phyloP scores from a whole-genome alignment of 2,329 filamentous ascomycete species.

The Diaporthe vexans region DNA sequence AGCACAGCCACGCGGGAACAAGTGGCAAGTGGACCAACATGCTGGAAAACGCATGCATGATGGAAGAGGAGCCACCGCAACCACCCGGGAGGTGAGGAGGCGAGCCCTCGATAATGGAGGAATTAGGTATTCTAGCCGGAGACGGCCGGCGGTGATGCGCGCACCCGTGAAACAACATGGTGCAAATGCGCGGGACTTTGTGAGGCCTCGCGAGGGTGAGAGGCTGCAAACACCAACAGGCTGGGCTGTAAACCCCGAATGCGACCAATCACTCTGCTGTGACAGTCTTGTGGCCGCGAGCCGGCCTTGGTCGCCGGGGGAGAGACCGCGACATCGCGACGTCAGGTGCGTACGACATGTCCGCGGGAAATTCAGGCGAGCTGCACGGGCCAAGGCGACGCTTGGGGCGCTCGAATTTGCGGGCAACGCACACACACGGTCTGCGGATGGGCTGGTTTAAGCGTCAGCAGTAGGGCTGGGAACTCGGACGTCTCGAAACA shows the following conservation, averaged over 20 bases:
- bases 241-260: conserved; percentile 5
- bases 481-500: conserved; percentile 15
- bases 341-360: conserved; percentile 1
- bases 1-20: conserved; percentile 95
- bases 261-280: not conserved
- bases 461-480: conserved; percentile 27
- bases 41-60: conserved; percentile 96
- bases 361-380: not conserved
- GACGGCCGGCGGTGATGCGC: conserved; percentile 15
- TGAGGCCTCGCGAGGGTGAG: conserved; percentile 2
- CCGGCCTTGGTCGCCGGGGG: not conserved
- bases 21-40: conserved; percentile 99
- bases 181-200: not conserved
- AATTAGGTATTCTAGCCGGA: not conserved
- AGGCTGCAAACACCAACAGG: conserved; percentile 3
- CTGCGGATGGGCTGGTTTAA: conserved; percentile 11
- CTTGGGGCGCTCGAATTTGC: conserved; percentile 26
- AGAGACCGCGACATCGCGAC: conserved; percentile 4
- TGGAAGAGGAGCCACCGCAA: conserved; percentile 81
- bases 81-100: conserved; percentile 46
- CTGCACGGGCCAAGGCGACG: conserved; percentile 4
- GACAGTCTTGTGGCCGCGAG: conserved; percentile 16
- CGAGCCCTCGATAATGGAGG: conserved; percentile 1
- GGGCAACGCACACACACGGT: not conserved
- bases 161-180: conserved; percentile 16